A percentile compares a stretch with the other conserved stretches of the same genome.
phyloP scores from a whole-genome alignment of 2,329 filamentous ascomycete genomes.

The Ophiocordyceps camponoti-saundersi region DNA sequence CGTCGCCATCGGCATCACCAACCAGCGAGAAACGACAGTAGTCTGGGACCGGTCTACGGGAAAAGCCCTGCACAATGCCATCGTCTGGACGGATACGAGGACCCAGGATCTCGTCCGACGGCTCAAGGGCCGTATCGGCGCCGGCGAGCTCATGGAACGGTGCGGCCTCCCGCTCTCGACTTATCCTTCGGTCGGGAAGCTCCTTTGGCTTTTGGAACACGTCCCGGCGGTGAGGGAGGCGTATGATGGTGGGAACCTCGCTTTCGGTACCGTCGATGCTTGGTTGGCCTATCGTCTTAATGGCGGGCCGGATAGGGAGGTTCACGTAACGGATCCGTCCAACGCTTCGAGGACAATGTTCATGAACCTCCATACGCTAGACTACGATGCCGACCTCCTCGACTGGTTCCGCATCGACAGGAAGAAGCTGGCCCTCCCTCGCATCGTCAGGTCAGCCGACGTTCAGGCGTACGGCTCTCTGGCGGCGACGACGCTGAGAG shows the following conservation, averaged over 20 bases:
- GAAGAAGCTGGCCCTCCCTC: slow-evolving; percentile 54
- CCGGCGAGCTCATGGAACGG: slow-evolving; percentile 47
- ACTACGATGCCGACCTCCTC: slow-evolving; percentile 58
- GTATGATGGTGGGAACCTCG: slow-evolving; percentile 54
- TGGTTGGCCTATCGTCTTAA: slow-evolving; percentile 73
- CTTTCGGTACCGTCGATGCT: slow-evolving; percentile 67
- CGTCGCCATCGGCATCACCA: slow-evolving; percentile 63
- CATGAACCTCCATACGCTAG: slow-evolving; percentile 60
- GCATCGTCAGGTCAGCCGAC: slow-evolving; percentile 61
- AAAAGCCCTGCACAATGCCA: slow-evolving; percentile 62
- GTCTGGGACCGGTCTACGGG: slow-evolving; percentile 67
- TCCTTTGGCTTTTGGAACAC: slow-evolving; percentile 61
- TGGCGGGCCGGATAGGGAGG: slow-evolving; percentile 44
- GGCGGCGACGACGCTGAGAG: slow-evolving; percentile 38
- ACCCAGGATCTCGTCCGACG: slow-evolving; percentile 56
- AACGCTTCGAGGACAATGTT: slow-evolving; percentile 84
- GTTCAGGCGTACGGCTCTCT: slow-evolving; percentile 50
- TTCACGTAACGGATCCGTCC: slow-evolving; percentile 62
- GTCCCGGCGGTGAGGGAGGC: slow-evolving; percentile 47
- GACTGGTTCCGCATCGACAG: slow-evolving; percentile 60
- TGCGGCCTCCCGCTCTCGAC: slow-evolving; percentile 69
- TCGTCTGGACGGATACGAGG: slow-evolving; percentile 76
- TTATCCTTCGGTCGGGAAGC: slow-evolving; percentile 64
- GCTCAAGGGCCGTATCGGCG: slow-evolving; percentile 47
- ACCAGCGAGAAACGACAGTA: slow-evolving; percentile 68